A percentile compares a stretch with the other conserved stretches of the same genome.
Conservation (phyloP, 768 basidiomycete species). For the Pisolithus tinctorius region DNA sequence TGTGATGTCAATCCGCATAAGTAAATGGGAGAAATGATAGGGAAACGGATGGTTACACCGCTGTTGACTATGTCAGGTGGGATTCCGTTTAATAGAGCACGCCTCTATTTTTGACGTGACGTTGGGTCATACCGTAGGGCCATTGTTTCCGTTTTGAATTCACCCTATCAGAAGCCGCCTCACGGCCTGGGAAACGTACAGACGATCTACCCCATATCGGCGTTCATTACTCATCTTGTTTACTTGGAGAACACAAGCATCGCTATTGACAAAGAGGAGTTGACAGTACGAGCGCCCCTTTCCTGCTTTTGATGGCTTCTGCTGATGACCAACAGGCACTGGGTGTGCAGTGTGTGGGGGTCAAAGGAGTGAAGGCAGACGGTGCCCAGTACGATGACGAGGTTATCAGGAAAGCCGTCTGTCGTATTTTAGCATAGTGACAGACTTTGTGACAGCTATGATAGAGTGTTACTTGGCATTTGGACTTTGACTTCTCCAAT, state of each 20-base stretch:
- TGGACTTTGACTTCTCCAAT: too few species aligned
- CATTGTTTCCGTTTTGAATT: constrained; percentile 64
- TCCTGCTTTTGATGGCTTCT: background rate
- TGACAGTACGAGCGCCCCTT: constrained; percentile 45
- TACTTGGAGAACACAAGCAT: constrained; percentile 63
- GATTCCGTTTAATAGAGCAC: constrained; percentile 11
- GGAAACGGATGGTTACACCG: constrained; percentile 82
- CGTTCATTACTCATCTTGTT: constrained; percentile 82
- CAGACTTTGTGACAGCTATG: background rate
- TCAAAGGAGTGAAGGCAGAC: constrained; percentile 26
- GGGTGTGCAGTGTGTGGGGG: constrained; percentile 54
- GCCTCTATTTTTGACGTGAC: constrained; percentile 4
- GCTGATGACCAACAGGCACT: constrained; percentile 33
- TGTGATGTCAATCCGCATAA: constrained; percentile 24
- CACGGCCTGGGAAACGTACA: constrained; percentile 55
- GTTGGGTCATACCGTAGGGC: constrained; percentile 40
- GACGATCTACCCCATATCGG: constrained; percentile 65
- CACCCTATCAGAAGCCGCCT: constrained; percentile 40
- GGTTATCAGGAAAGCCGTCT: constrained; percentile 39
- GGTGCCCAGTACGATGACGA: constrained; percentile 37
- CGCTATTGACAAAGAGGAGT: constrained; percentile 48
- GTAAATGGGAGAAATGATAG: constrained; percentile 87
- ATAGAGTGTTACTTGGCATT: background rate
- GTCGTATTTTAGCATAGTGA: constrained; percentile 19
- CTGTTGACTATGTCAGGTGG: constrained; percentile 77